Percentiles rank a stretch among this genome's conserved stretches.
phyloP scores from a whole-genome alignment of 2,329 filamentous ascomycete species.

The Neofusicoccum cordaticola region DNA sequence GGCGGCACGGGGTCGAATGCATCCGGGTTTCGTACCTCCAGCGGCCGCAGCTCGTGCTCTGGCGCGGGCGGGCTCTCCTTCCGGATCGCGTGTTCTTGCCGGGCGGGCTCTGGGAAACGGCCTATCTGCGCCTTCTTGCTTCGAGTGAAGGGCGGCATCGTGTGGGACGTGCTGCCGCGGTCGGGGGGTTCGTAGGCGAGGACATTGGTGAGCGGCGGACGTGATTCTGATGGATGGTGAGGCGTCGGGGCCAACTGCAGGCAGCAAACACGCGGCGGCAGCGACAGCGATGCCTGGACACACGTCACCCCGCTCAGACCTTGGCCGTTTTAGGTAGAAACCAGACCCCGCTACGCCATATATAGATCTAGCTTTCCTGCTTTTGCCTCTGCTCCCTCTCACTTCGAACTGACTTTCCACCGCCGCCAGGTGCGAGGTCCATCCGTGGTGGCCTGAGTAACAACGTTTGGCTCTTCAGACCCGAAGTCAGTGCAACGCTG shows the following conservation, averaged over 20 bases:
- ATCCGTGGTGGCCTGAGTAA: too few species aligned
- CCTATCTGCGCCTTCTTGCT: slow-evolving; percentile 3
- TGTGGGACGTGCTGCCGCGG: background rate
- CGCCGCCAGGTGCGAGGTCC: too few species aligned
- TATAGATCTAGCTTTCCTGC: background rate
- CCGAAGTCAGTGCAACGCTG: too few species aligned
- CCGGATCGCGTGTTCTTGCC: background rate
- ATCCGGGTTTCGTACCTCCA: background rate
- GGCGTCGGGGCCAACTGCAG: background rate
- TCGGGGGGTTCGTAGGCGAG: background rate
- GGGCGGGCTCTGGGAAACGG: slow-evolving; percentile 2
- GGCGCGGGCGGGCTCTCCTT: background rate
- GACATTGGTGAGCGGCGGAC: too few species aligned
- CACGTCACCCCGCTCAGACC: background rate
- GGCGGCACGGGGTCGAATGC: slow-evolving; percentile 26
- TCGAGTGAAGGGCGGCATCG: slow-evolving; percentile 11
- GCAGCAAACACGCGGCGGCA: background rate
- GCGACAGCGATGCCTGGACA: background rate
- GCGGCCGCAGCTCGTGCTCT: background rate
- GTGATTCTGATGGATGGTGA: too few species aligned
- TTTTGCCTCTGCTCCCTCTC: too few species aligned
- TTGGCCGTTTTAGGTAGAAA: background rate
- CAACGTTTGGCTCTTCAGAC: too few species aligned
- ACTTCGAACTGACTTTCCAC: too few species aligned
- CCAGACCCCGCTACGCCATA: background rate